Base-by-base conservation (phyloP, 208 protist species). In the Acanthamoeba comandoni region DNA sequence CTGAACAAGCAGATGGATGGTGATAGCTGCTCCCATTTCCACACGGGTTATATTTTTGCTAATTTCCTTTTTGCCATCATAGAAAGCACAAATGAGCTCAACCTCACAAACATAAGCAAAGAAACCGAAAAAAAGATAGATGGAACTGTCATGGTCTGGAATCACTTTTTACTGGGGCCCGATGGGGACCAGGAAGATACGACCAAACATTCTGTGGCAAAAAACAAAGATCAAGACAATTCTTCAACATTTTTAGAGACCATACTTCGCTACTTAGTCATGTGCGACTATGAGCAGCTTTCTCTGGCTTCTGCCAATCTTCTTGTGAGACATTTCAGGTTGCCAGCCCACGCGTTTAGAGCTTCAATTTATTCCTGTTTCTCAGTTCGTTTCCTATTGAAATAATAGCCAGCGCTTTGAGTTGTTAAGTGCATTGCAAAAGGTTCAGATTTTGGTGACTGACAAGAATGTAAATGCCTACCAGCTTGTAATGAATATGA, bases 291-390 rank as follows among this genome's bases (percentile, higher is more conserved):
- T 62, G 31, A 26, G 26, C 80, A 19, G 15, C 60, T 89, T n/a
- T 89, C 60, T 87, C 26, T 67, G 9, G 53, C 58, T 22, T 55
- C 80, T 8, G 80, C 26, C 60, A 71, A 67, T 48, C 31, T 89
- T 17, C 53, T 89, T 60, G 80, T 71, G 2, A 55, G 80, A 55
- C 80, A 89, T 7, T 89, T 86, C 55, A 86, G 75, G 75, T 86
- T 26, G 48, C 22, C 35, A n/a, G 11, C 11, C 51, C 3, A 5
- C 3, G 2, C 35, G n/a, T 62, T 62, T 7, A 82, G 4, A 58
- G 17, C 2, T 8, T 52, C 35, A 52, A 31, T 3, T 11, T 77
- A 15, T 62, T 58, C 8, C 12, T 82, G 4, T 58, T 7, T n/a
- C 39, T 29, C 8, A 2, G 24, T 0, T 52, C 67, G n/a, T n/a